phyloP scores from a whole-genome alignment of 2,329 filamentous ascomycete species.

The Pseudocercospora fijiensis region DNA sequence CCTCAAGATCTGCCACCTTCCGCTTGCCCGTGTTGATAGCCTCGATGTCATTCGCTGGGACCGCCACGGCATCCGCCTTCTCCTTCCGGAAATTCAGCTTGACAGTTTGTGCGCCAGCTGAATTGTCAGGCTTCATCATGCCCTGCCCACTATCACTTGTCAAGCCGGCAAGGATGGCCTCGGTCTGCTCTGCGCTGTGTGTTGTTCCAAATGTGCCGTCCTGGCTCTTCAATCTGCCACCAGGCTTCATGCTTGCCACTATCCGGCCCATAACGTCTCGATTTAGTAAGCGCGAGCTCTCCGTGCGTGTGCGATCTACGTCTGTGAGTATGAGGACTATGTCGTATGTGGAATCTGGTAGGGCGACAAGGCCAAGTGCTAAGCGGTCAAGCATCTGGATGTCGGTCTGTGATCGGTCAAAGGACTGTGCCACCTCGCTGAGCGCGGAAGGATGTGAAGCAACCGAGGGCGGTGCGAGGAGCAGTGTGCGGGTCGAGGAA shows the following conservation, averaged over 20 bases:
- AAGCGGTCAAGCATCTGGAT: conserved; percentile 98
- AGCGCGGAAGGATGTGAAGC: conserved; percentile 80
- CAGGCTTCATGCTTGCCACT: conserved; percentile 67
- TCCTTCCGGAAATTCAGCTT: conserved; percentile 65
- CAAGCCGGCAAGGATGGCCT: conserved; percentile 81
- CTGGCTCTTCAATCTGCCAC: conserved; percentile 67
- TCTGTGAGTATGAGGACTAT: conserved; percentile 80
- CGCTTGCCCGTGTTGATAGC: conserved; percentile 36
- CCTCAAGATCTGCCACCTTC: conserved; percentile 35
- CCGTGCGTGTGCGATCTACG: conserved; percentile 64
- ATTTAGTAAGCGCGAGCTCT: conserved; percentile 64
- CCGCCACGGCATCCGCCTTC: conserved; percentile 47
- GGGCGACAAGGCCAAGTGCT: conserved; percentile 72
- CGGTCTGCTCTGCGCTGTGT: conserved; percentile 58
- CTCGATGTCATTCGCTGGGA: conserved; percentile 38
- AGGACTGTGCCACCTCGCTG: conserved; percentile 65
- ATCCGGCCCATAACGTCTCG: conserved; percentile 68
- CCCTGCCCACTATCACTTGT: conserved; percentile 54
- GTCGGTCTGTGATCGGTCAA: conserved; percentile 76
- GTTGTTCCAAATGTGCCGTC: conserved; percentile 58
- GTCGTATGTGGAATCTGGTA: conserved; percentile 78
- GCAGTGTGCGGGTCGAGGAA: conserved; percentile 62
- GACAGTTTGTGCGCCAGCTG: conserved; percentile 36
- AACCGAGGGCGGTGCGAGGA: conserved; percentile 87
- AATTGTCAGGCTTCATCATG: conserved; percentile 62